Percentiles rank a stretch among this genome's conserved stretches.
Evolutionary conservation across 2,329 filamentous ascomycete species (phyloP).

Genomic region (Trematosphaeria pertusa): DNA sequence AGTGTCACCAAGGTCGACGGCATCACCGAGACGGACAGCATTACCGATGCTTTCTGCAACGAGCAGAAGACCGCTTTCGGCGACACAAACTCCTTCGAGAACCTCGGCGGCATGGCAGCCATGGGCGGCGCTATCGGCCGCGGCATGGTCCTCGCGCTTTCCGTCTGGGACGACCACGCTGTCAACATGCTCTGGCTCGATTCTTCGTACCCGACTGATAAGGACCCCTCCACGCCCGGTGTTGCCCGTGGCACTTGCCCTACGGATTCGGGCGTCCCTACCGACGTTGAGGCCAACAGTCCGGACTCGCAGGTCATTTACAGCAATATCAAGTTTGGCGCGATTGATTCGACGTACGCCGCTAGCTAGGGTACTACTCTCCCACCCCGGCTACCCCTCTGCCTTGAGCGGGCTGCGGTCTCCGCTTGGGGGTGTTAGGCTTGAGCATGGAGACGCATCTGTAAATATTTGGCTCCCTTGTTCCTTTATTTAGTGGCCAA

Average conservation of each 20-base stretch:
- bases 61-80: slow-evolving; percentile 61
- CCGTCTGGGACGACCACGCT: slow-evolving; percentile 66
- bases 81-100: slow-evolving; percentile 59
- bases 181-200: slow-evolving; percentile 76
- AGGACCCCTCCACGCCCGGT: slow-evolving; percentile 19
- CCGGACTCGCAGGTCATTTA: slow-evolving; percentile 23
- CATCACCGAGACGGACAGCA: slow-evolving; percentile 58
- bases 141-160: slow-evolving; percentile 69
- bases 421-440: too few species aligned
- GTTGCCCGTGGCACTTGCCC: slow-evolving; percentile 25
- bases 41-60: slow-evolving; percentile 64
- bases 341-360: slow-evolving; percentile 25
- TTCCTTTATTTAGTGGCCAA: too few species aligned
- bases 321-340: slow-evolving; percentile 34
- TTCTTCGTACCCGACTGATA: slow-evolving; percentile 61
- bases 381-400: not conserved
- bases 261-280: slow-evolving; percentile 23
- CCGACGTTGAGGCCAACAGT: slow-evolving; percentile 17
- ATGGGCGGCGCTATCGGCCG: slow-evolving; percentile 60
- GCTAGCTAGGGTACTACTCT: not conserved
- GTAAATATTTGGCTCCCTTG: too few species aligned
- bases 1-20: slow-evolving; percentile 49
- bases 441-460: too few species aligned
- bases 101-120: slow-evolving; percentile 60
- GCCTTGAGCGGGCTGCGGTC: too few species aligned